Evolutionary conservation across 2,329 filamentous ascomycete species (phyloP), one percentile per base, ranked within the genome.

Genomic region (Ophiostoma sp.): DNA sequence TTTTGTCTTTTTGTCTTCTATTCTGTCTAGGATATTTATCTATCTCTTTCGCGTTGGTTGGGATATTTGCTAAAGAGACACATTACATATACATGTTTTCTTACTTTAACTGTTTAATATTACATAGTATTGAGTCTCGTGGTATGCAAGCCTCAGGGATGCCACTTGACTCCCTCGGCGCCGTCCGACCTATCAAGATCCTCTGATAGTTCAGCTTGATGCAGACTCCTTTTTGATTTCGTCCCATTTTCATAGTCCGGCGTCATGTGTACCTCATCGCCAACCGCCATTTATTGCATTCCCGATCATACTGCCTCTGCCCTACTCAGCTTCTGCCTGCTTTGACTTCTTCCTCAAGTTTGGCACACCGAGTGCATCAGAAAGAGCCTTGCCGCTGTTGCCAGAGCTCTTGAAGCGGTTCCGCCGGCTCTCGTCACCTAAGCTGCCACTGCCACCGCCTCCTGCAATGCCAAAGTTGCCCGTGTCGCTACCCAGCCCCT

Each of bases 141-240:
- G 38, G 42, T 66, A 47, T 65, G 60, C 64, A 66, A 58, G 55
- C 55, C 41, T 12, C 66, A 72, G 72, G 73, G 65, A 73, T 68
- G n/a, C 42, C 45, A 12, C 47, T 42, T 27, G 36, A 9, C 11
- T 45, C 16, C 36, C 40, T 58, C 40, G 64, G 16, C 38, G 11
- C 14, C 44, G 18, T 44, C 42, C 27, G 27, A 27, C 27, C 27
- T 27, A 27, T 27, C 27, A 27, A 27, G 27, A 27, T 27, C 2
- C 2, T 27, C 27, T 27, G 27, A 27, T 27, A 1, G 27, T 27
- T 27, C 27, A 27, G 27, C 27, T 27, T 27, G 27, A 27, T 27
- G 27, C 27, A 27, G 27, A 27, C 27, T 66, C 6, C 64, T 55
- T 12, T 27, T 41, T 49, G 0, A 36, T 16, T 66, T 42, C 16